phyloP scores from a whole-genome alignment of 179 eudicot species.

The Amaranthus tricolor region DNA sequence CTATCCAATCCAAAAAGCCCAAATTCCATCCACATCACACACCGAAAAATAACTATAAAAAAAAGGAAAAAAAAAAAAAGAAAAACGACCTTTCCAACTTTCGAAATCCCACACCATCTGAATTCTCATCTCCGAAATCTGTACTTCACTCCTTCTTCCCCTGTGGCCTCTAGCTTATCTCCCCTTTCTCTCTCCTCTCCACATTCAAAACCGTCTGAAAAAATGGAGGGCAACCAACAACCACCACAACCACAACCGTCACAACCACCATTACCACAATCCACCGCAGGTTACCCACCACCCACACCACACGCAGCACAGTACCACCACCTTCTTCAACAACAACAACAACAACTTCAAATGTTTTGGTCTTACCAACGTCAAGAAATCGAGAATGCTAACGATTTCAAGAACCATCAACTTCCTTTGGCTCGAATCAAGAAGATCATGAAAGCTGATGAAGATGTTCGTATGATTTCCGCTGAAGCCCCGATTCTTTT shows the following conservation, averaged over 20 bases:
- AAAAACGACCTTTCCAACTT: slow-evolving; percentile 5
- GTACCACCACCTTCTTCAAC: slow-evolving; percentile 50
- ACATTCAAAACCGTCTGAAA: background rate
- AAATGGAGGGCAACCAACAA: slow-evolving; percentile 43
- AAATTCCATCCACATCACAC: slow-evolving; percentile 7
- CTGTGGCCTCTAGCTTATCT: slow-evolving; percentile 2
- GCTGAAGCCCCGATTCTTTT: slow-evolving; percentile 70
- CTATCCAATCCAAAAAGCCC: background rate
- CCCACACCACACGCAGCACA: slow-evolving; percentile 23
- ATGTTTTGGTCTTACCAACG: slow-evolving; percentile 64
- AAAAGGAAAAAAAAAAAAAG: background rate
- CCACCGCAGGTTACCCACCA: slow-evolving; percentile 23
- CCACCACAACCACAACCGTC: slow-evolving; percentile 26
- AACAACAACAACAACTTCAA: slow-evolving; percentile 62
- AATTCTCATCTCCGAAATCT: slow-evolving; percentile 1
- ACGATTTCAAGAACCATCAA: slow-evolving; percentile 71
- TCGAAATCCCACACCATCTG: slow-evolving; percentile 9
- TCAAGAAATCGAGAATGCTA: slow-evolving; percentile 54
- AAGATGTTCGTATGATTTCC: slow-evolving; percentile 75
- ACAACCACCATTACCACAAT: slow-evolving; percentile 7
- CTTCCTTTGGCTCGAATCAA: slow-evolving; percentile 66
- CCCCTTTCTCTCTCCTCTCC: background rate
- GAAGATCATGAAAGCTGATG: slow-evolving; percentile 80
- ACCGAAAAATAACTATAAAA: background rate
- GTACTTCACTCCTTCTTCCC: background rate